phyloP scores from a whole-genome alignment of 1,284 basidiomycete species.

The Termitomyces sp. region DNA sequence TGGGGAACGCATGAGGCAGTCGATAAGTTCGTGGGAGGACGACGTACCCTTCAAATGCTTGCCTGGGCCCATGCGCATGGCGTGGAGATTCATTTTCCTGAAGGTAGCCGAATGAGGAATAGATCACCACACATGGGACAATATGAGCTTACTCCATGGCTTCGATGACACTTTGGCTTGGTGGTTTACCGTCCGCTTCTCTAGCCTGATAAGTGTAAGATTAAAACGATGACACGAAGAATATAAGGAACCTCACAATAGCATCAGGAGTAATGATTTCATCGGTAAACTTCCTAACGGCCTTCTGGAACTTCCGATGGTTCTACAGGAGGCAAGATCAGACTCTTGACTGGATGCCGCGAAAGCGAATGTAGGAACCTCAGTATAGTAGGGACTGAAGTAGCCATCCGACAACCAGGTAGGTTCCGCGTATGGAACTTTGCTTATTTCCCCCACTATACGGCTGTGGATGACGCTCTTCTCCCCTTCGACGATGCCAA shows the following conservation, averaged over 20 bases:
- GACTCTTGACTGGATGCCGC: neutral
- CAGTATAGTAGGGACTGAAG: slow-evolving; percentile 64
- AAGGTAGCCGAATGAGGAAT: neutral
- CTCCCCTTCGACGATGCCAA: slow-evolving; percentile 68
- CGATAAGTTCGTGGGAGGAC: slow-evolving; percentile 43
- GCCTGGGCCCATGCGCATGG: slow-evolving; percentile 84
- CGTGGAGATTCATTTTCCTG: slow-evolving; percentile 64
- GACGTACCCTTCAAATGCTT: slow-evolving; percentile 64
- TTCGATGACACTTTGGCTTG: slow-evolving; percentile 58
- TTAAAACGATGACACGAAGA: neutral
- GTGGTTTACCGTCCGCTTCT: slow-evolving; percentile 71
- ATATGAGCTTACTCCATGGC: slow-evolving; percentile 49
- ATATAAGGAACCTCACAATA: slow-evolving; percentile 20
- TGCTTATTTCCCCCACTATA: slow-evolving; percentile 54
- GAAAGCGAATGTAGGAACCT: slow-evolving; percentile 34
- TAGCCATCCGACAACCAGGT: slow-evolving; percentile 70
- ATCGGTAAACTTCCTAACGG: slow-evolving; percentile 51
- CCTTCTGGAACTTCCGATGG: slow-evolving; percentile 57
- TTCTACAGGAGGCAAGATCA: slow-evolving; percentile 22
- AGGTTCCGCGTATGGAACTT: slow-evolving; percentile 82
- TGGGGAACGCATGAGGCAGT: neutral
- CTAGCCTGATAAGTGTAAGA: slow-evolving; percentile 30
- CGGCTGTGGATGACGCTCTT: slow-evolving; percentile 51
- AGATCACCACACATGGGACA: neutral
- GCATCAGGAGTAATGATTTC: slow-evolving; percentile 60